phyloP scores from a whole-genome alignment of 352 stramenopile genomes.

The Phytophthora brassicae region DNA sequence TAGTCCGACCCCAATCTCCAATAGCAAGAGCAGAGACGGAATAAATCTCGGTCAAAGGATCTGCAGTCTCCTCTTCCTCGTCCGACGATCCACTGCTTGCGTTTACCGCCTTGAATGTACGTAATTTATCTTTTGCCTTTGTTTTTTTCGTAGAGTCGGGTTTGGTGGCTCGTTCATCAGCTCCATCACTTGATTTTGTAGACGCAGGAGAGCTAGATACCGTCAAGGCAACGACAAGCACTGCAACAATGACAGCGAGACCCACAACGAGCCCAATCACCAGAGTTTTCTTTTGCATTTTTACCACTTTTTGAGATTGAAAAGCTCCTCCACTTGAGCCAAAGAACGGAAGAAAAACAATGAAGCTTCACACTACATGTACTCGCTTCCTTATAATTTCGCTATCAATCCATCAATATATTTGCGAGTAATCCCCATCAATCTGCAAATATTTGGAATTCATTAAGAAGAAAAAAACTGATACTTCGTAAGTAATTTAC shows the following conservation, averaged over 20 bases:
- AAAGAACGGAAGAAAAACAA: conserved; percentile 16
- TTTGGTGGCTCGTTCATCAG: not conserved
- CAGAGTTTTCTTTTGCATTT: conserved; percentile 34
- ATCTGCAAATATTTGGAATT: not conserved
- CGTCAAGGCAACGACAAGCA: conserved; percentile 48
- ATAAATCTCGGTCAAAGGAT: conserved; percentile 42
- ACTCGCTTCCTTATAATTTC: not conserved
- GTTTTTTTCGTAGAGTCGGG: conserved; percentile 2
- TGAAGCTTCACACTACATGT: not conserved
- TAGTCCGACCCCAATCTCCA: conserved; percentile 76
- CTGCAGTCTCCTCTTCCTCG: conserved; percentile 34
- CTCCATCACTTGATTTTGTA: conserved; percentile 11
- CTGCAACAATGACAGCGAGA: conserved; percentile 44
- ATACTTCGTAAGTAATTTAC: not conserved
- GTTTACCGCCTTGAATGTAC: conserved; percentile 25
- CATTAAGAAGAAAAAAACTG: no score
- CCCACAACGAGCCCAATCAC: conserved; percentile 40
- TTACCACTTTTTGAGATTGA: no score
- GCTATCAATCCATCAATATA: not conserved
- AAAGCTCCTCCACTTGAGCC: not conserved
- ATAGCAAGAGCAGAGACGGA: conserved; percentile 63
- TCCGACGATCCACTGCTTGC: conserved; percentile 23
- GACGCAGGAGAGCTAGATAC: conserved; percentile 32
- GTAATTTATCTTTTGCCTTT: conserved; percentile 9
- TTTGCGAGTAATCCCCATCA: conserved; percentile 2